Evolutionary conservation across 2,329 filamentous ascomycete genomes (phyloP).

Genomic region (Tolypocladium tundrense): DNA sequence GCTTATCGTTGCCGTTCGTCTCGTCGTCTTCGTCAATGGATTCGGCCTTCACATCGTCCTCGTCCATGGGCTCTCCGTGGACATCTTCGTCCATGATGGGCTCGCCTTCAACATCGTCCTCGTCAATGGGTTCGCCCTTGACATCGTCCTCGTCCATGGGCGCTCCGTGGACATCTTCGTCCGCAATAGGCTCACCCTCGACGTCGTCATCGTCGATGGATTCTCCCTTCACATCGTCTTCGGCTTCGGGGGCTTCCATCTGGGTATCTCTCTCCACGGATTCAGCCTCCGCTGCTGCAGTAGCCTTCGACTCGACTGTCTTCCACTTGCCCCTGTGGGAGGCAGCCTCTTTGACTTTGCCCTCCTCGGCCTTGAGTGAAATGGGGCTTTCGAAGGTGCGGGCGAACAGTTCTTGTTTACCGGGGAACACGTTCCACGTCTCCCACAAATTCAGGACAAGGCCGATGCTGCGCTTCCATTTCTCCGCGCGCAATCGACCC

Average conservation of each 20-base stretch:
- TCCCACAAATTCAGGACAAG: conserved; percentile 63
- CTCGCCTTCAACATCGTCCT: conserved; percentile 40
- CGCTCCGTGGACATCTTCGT: conserved; percentile 40
- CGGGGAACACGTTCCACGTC: conserved; percentile 62
- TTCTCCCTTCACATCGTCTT: conserved; percentile 33
- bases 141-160: conserved; percentile 31
- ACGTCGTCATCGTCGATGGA: conserved; percentile 37
- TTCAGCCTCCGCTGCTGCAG: conserved; percentile 4
- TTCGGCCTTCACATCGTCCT: conserved; percentile 28
- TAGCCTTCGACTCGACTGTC: conserved; percentile 30
- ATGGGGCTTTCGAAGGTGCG: conserved; percentile 63
- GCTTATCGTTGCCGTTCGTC: conserved; percentile 19
- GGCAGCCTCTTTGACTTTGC: conserved; percentile 11
- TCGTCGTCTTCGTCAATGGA: conserved; percentile 35
- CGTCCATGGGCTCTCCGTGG: conserved; percentile 30
- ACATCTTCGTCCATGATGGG: conserved; percentile 23
- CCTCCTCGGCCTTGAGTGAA: conserved; percentile 19
- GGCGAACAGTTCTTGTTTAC: conserved; percentile 61
- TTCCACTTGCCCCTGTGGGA: conserved; percentile 37
- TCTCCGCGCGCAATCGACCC: conserved; percentile 73
- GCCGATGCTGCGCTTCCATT: conserved; percentile 70
- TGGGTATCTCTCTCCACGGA: conserved; percentile 26
- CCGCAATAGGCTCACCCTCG: conserved; percentile 27
- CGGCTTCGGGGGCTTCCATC: conserved; percentile 25
- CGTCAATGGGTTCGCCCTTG: conserved; percentile 28